These are phyloP conservation scores for Babesia ovata DNA, from an alignment of 169 alveolate species.

Conservation along the genomic window DNA sequence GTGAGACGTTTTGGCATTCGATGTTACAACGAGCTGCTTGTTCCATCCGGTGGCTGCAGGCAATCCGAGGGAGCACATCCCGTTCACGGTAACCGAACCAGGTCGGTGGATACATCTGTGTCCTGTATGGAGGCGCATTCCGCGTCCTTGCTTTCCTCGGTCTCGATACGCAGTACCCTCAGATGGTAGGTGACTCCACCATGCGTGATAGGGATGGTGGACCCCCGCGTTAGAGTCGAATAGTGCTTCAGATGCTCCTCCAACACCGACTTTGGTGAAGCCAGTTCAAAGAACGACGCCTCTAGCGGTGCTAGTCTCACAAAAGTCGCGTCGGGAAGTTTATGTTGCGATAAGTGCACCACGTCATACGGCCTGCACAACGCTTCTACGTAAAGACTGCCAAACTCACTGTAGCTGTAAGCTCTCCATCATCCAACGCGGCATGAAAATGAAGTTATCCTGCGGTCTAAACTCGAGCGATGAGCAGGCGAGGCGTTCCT, in stretches of 20 bases:
- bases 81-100: constrained; percentile 27
- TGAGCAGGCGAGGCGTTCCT: constrained; percentile 61
- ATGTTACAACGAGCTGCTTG: too few species aligned
- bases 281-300: constrained; percentile 37
- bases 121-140: constrained; percentile 71
- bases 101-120: constrained; percentile 56
- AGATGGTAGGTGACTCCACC: constrained; percentile 43
- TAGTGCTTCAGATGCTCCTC: constrained; percentile 67
- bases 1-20: too few species aligned
- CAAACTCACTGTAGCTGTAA: constrained; percentile 47
- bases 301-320: constrained; percentile 46
- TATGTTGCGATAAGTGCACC: constrained; percentile 41
- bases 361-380: constrained; percentile 55
- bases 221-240: constrained; percentile 57
- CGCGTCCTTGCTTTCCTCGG: constrained; percentile 37
- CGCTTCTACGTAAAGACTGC: background rate
- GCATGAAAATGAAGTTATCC: constrained; percentile 63
- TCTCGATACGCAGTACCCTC: constrained; percentile 41
- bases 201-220: constrained; percentile 57
- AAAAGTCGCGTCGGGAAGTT: constrained; percentile 48
- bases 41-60: background rate
- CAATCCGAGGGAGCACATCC: background rate
- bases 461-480: constrained; percentile 60
- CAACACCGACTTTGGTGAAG: constrained; percentile 47
- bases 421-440: constrained; percentile 69